Conservation (phyloP, 2,329 filamentous ascomycete species). For the Sclerotinia glacialis region DNA sequence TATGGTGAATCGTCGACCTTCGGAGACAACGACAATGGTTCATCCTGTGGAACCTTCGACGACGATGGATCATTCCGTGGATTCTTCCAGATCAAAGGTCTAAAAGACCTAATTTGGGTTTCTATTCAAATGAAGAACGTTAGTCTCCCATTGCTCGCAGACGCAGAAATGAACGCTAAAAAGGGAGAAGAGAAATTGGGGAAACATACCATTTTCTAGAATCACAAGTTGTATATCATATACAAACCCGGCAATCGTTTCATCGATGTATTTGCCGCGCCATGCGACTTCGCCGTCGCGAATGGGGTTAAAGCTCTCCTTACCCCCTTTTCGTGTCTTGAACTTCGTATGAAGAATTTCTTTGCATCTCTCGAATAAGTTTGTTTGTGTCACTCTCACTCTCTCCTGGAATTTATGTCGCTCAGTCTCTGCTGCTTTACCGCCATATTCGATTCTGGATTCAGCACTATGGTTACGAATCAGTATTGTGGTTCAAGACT, state of each 20-base stretch:
- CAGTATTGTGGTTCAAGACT: slow-evolving; percentile 30
- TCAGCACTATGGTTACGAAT: slow-evolving; percentile 29
- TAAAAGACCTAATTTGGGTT: slow-evolving; percentile 30
- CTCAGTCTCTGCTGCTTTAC: slow-evolving; percentile 29
- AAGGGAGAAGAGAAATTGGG: neutral
- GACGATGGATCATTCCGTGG: slow-evolving; percentile 16
- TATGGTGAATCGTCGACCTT: slow-evolving; percentile 28
- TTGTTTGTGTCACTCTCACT: slow-evolving; percentile 33
- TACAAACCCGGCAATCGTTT: slow-evolving; percentile 30
- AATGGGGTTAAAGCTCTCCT: slow-evolving; percentile 39
- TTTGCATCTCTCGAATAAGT: slow-evolving; percentile 38
- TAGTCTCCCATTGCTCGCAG: slow-evolving; percentile 21
- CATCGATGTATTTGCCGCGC: slow-evolving; percentile 29
- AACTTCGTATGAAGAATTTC: slow-evolving; percentile 40
- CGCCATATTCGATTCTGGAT: slow-evolving; percentile 30
- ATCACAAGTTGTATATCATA: slow-evolving; percentile 31
- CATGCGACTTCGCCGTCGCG: slow-evolving; percentile 36
- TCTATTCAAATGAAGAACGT: slow-evolving; percentile 26
- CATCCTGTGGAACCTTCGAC: slow-evolving; percentile 18
- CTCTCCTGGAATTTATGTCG: slow-evolving; percentile 30
- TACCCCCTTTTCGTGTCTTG: slow-evolving; percentile 38
- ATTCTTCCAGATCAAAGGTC: slow-evolving; percentile 23
- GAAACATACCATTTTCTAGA: slow-evolving; percentile 34
- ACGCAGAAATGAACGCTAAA: neutral
- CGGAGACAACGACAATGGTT: slow-evolving; percentile 10